These are phyloP conservation scores for Fusarium luffae DNA, from an alignment of 2,329 filamentous ascomycete species.

Conservation along the genomic window DNA sequence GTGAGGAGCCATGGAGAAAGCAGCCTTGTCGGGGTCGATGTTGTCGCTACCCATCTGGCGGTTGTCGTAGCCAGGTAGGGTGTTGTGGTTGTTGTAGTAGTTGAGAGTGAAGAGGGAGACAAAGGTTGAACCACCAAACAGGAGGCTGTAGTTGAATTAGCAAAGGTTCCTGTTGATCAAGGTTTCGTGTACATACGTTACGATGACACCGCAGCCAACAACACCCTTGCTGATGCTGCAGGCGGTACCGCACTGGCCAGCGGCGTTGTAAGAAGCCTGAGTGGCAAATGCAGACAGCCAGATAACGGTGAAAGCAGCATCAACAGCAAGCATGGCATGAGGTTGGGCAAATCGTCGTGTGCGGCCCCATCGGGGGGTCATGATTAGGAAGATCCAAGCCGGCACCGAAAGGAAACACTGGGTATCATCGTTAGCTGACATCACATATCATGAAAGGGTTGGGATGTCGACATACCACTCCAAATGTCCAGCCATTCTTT, in stretches of 20 bases:
- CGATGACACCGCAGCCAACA: conserved; percentile 71
- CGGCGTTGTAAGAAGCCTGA: conserved; percentile 72
- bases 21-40: conserved; percentile 76
- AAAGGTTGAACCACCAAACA: conserved; percentile 64
- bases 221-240: conserved; percentile 72
- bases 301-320: conserved; percentile 67
- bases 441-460: background rate
- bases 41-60: conserved; percentile 58
- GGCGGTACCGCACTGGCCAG: conserved; percentile 63
- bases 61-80: conserved; percentile 70
- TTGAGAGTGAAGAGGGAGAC: conserved; percentile 70
- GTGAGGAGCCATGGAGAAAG: conserved; percentile 74
- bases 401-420: conserved; percentile 74
- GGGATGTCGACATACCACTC: conserved; percentile 60
- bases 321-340: conserved; percentile 69
- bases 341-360: conserved; percentile 71
- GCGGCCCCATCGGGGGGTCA: conserved; percentile 71
- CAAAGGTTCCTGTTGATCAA: background rate
- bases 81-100: conserved; percentile 71
- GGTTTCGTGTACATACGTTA: conserved; percentile 61
- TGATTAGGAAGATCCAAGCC: conserved; percentile 72
- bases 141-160: conserved; percentile 56
- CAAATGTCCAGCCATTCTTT: conserved; percentile 72
- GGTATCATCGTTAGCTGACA: conserved; percentile 10
- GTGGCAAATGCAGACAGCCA: conserved; percentile 76